Evolutionary conservation across 106 monocot species (phyloP), one percentile per base, ranked within the genome.

Genomic region (Xerophyta viscosa): DNA sequence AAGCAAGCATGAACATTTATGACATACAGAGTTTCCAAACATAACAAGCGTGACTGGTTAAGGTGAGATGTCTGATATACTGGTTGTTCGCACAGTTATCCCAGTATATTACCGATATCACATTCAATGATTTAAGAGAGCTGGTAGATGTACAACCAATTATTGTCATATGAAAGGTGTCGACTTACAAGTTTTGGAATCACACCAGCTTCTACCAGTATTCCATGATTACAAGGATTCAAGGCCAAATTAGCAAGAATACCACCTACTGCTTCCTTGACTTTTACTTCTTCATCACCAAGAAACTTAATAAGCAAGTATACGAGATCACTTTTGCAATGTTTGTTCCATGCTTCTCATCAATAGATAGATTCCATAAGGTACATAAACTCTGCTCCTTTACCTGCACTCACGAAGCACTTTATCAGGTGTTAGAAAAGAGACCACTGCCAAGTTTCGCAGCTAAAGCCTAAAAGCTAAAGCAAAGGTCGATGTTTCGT

Each of bases 181-280:
- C 62, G 26, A 52, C 71, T 75, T 58, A 91, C 91, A 78, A 91
- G 53, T 39, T 82, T 91, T 10, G 76, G 78, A 41, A 91, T 91
- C 30, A 73, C 65, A 42, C 86, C 86, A 57, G 70, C 69, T 67
- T 91, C 86, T 28, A 79, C 86, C 72, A 91, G 36, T 54, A 50
- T 22, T 24, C 49, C 57, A 46, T 91, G 91, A 68, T 73, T 65
- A 17, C 58, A 68, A 31, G 43, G 57, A 73, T 64, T 76, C 31
- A 91, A 46, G 22, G 81, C 60, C 48, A 91, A 63, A 66, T 86
- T 91, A 54, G 81, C 72, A 26, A 91, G 66, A 42, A 86, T 67
- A 33, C 91, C 85, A 46, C 78, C 91, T 0, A 75, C 85, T 41
- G 86, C 91, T 73, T 91, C 91, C 65, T 81, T 78, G 14, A 91